Evolutionary conservation across 208 protist genomes (phyloP).

Genomic region (Wallacemonas sp.): DNA sequence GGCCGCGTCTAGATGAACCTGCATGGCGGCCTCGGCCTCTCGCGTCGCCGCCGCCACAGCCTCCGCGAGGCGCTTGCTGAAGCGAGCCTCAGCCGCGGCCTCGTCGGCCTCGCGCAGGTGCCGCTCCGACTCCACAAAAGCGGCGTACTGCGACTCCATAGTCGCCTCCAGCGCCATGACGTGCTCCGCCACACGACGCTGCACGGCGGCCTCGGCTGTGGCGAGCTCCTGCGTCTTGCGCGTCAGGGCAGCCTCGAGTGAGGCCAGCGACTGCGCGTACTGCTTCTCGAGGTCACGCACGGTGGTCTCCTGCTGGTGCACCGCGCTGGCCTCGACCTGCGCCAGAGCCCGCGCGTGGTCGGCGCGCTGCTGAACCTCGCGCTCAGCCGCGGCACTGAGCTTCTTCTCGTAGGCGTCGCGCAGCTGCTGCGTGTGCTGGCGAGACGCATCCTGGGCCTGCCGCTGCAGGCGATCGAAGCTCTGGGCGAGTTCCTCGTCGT

Average conservation of each 20-base stretch:
- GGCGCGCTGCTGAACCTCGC: constrained; percentile 1
- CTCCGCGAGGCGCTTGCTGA: background rate
- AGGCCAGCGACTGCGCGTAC: constrained; percentile 32
- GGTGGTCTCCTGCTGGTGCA: constrained; percentile 3
- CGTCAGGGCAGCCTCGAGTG: constrained; percentile 33
- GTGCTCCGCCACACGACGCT: constrained; percentile 27
- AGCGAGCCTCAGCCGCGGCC: background rate
- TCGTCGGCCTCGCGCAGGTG: constrained; percentile 18
- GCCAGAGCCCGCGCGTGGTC: constrained; percentile 11
- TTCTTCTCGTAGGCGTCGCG: constrained; percentile 20
- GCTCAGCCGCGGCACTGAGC: background rate
- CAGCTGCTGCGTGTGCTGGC: constrained; percentile 7
- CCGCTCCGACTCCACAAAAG: constrained; percentile 23
- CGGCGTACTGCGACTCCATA: constrained; percentile 26
- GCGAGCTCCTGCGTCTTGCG: constrained; percentile 25
- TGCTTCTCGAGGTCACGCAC: constrained; percentile 19
- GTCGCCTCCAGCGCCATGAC: constrained; percentile 19
- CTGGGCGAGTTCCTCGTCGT: background rate
- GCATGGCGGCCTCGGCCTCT: background rate
- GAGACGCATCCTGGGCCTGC: constrained; percentile 1
- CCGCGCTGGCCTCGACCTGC: background rate
- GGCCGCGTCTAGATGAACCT: background rate
- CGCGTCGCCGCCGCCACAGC: constrained; percentile 16
- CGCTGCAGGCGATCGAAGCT: constrained; percentile 8
- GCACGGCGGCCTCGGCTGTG: constrained; percentile 25